phyloP scores from a whole-genome alignment of 1,139 yeast genomes.

The Candida sp. region DNA sequence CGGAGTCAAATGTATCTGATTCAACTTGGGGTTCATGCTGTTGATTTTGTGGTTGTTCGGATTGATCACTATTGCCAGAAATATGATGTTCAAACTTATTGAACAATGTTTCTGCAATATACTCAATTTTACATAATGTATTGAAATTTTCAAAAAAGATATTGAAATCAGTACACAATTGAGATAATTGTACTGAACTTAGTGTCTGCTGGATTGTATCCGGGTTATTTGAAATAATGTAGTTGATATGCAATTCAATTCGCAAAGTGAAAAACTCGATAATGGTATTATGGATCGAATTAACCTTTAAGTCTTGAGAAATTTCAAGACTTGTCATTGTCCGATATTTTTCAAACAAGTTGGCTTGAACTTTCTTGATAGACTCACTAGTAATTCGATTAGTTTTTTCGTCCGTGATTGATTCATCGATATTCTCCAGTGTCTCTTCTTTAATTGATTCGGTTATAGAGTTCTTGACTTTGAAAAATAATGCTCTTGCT shows the following conservation, averaged over 20 bases:
- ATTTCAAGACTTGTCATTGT: constrained; percentile 11
- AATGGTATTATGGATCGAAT: constrained; percentile 9
- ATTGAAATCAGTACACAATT: constrained; percentile 15
- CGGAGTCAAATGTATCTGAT: constrained; percentile 13
- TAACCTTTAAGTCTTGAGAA: constrained; percentile 14
- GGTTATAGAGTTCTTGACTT: constrained; percentile 20
- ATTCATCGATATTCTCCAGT: constrained; percentile 1
- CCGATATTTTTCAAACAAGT: constrained; percentile 11
- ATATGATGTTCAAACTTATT: constrained; percentile 22
- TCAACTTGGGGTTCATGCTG: not conserved
- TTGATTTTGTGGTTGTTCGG: constrained; percentile 6
- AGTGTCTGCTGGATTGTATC: not conserved
- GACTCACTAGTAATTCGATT: not conserved
- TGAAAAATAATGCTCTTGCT: constrained; percentile 38
- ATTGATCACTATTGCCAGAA: constrained; percentile 5
- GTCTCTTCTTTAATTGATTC: constrained; percentile 3
- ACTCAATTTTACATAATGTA: constrained; percentile 28
- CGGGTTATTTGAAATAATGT: constrained; percentile 2
- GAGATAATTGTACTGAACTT: constrained; percentile 5
- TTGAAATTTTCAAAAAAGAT: constrained; percentile 26
- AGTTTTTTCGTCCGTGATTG: constrained; percentile 3
- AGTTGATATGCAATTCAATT: constrained; percentile 14
- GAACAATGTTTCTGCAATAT: constrained; percentile 25
- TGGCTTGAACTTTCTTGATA: constrained; percentile 5
- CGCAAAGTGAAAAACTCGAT: constrained; percentile 11